A percentile compares a stretch with the other conserved stretches of the same genome.
Conservation (phyloP, 2,329 filamentous ascomycete genomes). For the Microcyclosporella mali region DNA sequence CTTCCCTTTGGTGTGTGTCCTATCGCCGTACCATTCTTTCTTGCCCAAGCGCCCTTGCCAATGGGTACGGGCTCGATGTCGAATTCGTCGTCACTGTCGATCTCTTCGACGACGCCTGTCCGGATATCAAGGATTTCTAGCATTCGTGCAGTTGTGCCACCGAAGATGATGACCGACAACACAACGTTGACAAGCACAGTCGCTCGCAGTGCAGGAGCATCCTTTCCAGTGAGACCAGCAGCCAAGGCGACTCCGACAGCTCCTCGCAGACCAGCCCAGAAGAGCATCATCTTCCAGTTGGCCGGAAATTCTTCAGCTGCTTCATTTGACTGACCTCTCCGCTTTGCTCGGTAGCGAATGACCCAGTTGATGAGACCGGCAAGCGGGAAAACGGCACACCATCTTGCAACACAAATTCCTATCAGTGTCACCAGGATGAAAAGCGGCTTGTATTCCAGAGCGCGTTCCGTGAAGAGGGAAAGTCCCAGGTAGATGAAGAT, state of each 20-base stretch:
- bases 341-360: slow-evolving; percentile 74
- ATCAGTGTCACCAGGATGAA: slow-evolving; percentile 90
- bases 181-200: slow-evolving; percentile 98
- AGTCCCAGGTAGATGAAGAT: slow-evolving; percentile 98
- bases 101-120: slow-evolving; percentile 92
- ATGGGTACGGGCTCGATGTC: slow-evolving; percentile 73
- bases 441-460: slow-evolving; percentile 84
- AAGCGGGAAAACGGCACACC: slow-evolving; percentile 90
- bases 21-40: slow-evolving; percentile 69
- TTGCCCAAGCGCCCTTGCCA: slow-evolving; percentile 66
- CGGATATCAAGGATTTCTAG: slow-evolving; percentile 94
- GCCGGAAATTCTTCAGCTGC: slow-evolving; percentile 83
- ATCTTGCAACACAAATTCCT: slow-evolving; percentile 86
- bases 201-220: slow-evolving; percentile 73
- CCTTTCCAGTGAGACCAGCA: slow-evolving; percentile 69
- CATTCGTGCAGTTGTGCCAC: slow-evolving; percentile 95
- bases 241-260: slow-evolving; percentile 93
- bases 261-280: slow-evolving; percentile 93
- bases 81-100: slow-evolving; percentile 97
- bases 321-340: slow-evolving; percentile 59
- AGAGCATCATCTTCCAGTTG: slow-evolving; percentile 99
- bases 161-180: slow-evolving; percentile 96
- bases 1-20: slow-evolving; percentile 65
- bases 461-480: slow-evolving; percentile 85
- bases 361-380: slow-evolving; percentile 88